phyloP scores from a whole-genome alignment of 352 stramenopile species.

The Pythium volutum region DNA sequence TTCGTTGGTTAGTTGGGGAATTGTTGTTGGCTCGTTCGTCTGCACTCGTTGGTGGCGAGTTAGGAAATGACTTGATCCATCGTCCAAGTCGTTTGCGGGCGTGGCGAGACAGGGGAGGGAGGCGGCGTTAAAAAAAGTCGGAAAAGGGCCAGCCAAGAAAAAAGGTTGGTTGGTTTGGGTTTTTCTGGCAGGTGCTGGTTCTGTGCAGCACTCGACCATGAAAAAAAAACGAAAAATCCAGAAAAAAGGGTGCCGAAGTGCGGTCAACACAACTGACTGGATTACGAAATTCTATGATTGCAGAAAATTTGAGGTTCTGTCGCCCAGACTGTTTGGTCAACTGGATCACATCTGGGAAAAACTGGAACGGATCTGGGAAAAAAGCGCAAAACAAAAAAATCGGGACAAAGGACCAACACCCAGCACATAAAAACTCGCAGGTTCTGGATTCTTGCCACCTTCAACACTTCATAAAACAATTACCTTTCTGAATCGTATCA shows the following conservation, averaged over 20 bases:
- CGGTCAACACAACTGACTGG: not conserved
- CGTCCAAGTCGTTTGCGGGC: not conserved
- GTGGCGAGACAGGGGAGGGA: not conserved
- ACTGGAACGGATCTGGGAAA: conserved; percentile 5
- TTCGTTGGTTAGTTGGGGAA: not conserved
- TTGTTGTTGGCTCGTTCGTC: too few relatives aligned
- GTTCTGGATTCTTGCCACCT: conserved; percentile 8
- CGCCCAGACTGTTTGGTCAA: not conserved
- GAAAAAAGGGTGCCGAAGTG: too few relatives aligned
- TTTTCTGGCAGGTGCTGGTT: not conserved
- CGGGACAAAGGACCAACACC: conserved; percentile 18
- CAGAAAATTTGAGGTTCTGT: not conserved
- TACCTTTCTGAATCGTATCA: not conserved
- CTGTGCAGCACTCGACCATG: not conserved
- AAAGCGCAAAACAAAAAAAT: conserved; percentile 9
- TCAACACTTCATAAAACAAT: conserved; percentile 2
- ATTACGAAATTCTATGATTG: conserved; percentile 8
- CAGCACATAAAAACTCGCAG: conserved; percentile 20
- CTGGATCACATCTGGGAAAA: too few relatives aligned
- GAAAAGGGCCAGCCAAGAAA: not conserved
- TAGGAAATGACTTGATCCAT: not conserved
- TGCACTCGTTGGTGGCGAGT: not conserved
- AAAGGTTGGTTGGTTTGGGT: not conserved
- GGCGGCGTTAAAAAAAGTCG: too few relatives aligned
- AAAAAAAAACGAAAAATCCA: conserved; percentile 4